Evolutionary conservation across 106 monocot genomes (phyloP), one percentile per base, ranked within the genome.

Genomic region (Cymbidium sinense): DNA sequence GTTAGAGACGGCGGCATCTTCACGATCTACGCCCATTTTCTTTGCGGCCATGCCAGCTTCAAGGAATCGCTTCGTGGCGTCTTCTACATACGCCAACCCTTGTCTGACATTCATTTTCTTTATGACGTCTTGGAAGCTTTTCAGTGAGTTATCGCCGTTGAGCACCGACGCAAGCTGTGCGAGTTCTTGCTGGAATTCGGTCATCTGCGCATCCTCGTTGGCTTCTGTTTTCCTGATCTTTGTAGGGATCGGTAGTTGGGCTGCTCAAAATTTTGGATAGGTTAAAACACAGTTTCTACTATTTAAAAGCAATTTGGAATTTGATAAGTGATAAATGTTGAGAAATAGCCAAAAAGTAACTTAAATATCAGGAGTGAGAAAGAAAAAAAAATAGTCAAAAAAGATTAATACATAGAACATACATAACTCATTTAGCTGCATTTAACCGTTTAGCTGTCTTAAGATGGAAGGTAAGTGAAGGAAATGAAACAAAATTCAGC

Each of bases 151-250:
- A 70, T 89, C 93, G 5, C 93, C 93, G 39, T 78, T 87, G 43
- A 94, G 77, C 64, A 82, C 91, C 1, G 93, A 85, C 0, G 90
- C 87, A 9, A 94, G 84, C 47, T 91, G 90, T 72, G 83, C 80
- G 18, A 93, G 83, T 80, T 93, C 93, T 81, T 88, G 86, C 82
- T 93, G 93, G 73, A 93, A 93, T 74, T 90, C 91, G 64, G 76
- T 91, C 44, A 94, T 67, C 73, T 73, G 81, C 18, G 87, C 93
- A 17, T 89, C 91, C 79, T 94, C 93, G 9, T 87, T 87, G 2
- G 93, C 90, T 47, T 86, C 87, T 0, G 79, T 77, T 5, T 78
- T 67, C 50, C 91, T 51, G 39, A 94, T 85, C 34, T 35, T 77
- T 5, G 70, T 70, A 0, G 93, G 93, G 65, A 69, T 87, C 9